A percentile compares a stretch with the other conserved stretches of the same genome.
Evolutionary conservation across 768 basidiomycete genomes (phyloP).

Genomic region (Boletus sp.): DNA sequence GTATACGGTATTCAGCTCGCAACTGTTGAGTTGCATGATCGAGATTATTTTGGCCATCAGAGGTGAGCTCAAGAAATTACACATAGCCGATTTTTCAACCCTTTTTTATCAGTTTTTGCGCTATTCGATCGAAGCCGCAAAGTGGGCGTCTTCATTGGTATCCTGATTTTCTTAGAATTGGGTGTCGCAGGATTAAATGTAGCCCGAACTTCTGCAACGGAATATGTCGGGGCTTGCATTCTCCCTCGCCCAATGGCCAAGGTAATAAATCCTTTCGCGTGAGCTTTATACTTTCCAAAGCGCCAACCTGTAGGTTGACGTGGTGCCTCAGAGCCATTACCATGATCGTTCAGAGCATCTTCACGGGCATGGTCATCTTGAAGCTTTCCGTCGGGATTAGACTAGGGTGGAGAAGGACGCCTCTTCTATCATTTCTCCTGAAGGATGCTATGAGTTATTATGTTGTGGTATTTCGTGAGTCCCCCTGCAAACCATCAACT

Average conservation of each 20-base stretch:
- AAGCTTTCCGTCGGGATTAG: constrained; percentile 32
- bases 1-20: background rate
- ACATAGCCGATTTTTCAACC: background rate
- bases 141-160: constrained; percentile 20
- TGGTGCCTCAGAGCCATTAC: constrained; percentile 8
- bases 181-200: constrained; percentile 15
- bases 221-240: constrained; percentile 21
- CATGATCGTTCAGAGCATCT: constrained; percentile 35
- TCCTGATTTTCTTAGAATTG: constrained; percentile 19
- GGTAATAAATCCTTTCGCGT: background rate
- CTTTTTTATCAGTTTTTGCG: constrained; percentile 12
- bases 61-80: constrained; percentile 13
- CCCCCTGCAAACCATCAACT: background rate
- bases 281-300: constrained; percentile 15
- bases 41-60: constrained; percentile 24
- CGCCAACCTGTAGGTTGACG: background rate
- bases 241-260: constrained; percentile 13
- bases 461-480: constrained; percentile 12
- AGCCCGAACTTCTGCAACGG: constrained; percentile 1
- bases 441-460: constrained; percentile 47
- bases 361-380: constrained; percentile 36
- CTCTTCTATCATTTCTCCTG: constrained; percentile 38
- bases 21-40: constrained; percentile 15
- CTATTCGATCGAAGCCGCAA: constrained; percentile 35
- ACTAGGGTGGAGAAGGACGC: constrained; percentile 40